These are phyloP conservation scores for Fusarium sp. DNA, from an alignment of 2,329 filamentous ascomycete genomes.

Conservation along the genomic window DNA sequence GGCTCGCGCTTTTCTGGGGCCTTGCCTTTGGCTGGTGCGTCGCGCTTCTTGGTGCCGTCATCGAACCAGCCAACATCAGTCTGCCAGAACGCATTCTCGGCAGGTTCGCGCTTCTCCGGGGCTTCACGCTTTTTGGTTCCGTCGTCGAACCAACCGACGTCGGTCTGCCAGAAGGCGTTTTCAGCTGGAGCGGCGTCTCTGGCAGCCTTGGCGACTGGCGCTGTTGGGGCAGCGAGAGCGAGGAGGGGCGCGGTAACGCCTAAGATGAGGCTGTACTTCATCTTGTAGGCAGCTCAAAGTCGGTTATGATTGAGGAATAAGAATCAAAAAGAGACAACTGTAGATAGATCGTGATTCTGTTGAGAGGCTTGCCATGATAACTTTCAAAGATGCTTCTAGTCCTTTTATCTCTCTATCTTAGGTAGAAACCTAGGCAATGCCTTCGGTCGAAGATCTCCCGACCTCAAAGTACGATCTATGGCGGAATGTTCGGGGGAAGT, in stretches of 20 bases:
- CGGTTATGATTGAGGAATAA: no score
- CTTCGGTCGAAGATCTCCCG: neutral
- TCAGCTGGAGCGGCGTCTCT: neutral
- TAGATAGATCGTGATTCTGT: neutral
- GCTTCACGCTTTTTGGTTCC: no score
- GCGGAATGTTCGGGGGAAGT: no score
- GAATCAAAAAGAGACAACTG: neutral
- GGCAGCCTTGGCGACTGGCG: neutral
- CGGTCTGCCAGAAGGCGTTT: no score
- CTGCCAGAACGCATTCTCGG: neutral
- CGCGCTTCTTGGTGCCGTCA: no score
- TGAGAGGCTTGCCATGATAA: neutral
- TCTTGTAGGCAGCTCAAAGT: neutral
- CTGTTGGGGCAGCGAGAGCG: conserved; percentile 2
- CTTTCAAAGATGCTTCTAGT: neutral
- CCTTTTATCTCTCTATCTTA: neutral
- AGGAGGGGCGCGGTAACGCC: neutral
- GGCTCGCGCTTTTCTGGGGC: neutral
- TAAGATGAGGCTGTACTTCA: conserved; percentile 3
- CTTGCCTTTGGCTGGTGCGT: no score
- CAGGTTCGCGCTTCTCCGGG: neutral
- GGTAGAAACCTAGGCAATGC: no score
- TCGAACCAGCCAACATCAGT: no score
- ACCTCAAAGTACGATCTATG: fast-evolving
- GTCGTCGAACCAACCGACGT: no score